Conservation (phyloP, 192 early-diverging fungal species). For the Coemansia brasiliensis region DNA sequence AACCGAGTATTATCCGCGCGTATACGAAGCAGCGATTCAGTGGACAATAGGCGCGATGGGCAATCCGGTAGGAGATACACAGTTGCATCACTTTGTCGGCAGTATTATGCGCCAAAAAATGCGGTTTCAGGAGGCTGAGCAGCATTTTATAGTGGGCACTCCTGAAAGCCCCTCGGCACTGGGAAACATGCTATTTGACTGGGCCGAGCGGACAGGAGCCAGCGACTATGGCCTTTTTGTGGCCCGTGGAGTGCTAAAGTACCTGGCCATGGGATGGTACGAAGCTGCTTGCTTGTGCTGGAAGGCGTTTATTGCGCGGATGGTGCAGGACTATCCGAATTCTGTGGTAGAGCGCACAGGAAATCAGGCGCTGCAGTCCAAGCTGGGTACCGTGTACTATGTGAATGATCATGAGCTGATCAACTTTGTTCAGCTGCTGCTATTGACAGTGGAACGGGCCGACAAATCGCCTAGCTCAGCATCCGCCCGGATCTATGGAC, state of each 20-base stretch:
- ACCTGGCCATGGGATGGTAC: constrained; percentile 60
- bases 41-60: constrained; percentile 37
- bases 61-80: constrained; percentile 34
- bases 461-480: constrained; percentile 31
- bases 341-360: constrained; percentile 21
- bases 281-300: constrained; percentile 57
- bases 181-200: constrained; percentile 77
- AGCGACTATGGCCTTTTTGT: constrained; percentile 73
- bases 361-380: constrained; percentile 29
- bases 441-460: constrained; percentile 64
- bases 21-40: constrained; percentile 51
- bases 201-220: constrained; percentile 62
- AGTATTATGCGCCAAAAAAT: constrained; percentile 59
- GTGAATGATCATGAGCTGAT: constrained; percentile 52
- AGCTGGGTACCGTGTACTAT: constrained; percentile 52
- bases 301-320: constrained; percentile 41
- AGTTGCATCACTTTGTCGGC: constrained; percentile 50
- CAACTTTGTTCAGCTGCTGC: constrained; percentile 67
- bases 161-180: constrained; percentile 72
- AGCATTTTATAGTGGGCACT: constrained; percentile 83
- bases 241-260: constrained; percentile 79
- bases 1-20: constrained; percentile 48
- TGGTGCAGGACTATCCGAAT: constrained; percentile 22
- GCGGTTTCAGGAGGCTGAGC: constrained; percentile 78
- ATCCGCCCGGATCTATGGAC: constrained; percentile 19